Conservation (phyloP, 441 rosid species). For the Brassica hybrid region DNA sequence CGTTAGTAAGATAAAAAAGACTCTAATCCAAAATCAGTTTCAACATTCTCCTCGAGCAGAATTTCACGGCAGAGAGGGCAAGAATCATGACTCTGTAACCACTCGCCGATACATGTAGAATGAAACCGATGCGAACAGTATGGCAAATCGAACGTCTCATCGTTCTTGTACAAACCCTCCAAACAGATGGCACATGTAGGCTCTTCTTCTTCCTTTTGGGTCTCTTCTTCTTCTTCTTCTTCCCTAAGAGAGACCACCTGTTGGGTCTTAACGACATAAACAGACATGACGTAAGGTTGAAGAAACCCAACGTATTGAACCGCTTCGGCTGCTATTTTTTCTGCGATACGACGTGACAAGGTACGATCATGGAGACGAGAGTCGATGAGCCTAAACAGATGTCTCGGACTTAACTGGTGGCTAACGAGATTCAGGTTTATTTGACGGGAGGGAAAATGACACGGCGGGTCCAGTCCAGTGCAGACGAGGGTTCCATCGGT, state of each 20-base stretch:
- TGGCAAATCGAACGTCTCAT: neutral
- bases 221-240: neutral
- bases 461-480: neutral
- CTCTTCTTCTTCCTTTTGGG: neutral
- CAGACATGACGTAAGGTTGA: constrained; percentile 1
- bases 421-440: neutral
- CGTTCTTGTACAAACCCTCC: neutral
- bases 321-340: neutral
- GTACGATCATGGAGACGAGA: constrained; percentile 6
- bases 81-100: neutral
- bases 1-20: neutral
- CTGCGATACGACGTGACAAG: neutral
- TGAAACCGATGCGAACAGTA: neutral
- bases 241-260: neutral
- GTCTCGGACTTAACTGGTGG: neutral
- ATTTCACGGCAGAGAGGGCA: neutral
- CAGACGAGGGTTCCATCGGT: neutral
- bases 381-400: neutral
- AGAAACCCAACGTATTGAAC: neutral
- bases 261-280: neutral
- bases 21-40: neutral
- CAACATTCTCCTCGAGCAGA: neutral
- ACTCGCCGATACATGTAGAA: constrained; percentile 1
- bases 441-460: constrained; percentile 2
- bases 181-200: constrained; percentile 3